These are phyloP conservation scores for Aspergillus felis DNA, from an alignment of 2,329 filamentous ascomycete species.

Conservation along the genomic window DNA sequence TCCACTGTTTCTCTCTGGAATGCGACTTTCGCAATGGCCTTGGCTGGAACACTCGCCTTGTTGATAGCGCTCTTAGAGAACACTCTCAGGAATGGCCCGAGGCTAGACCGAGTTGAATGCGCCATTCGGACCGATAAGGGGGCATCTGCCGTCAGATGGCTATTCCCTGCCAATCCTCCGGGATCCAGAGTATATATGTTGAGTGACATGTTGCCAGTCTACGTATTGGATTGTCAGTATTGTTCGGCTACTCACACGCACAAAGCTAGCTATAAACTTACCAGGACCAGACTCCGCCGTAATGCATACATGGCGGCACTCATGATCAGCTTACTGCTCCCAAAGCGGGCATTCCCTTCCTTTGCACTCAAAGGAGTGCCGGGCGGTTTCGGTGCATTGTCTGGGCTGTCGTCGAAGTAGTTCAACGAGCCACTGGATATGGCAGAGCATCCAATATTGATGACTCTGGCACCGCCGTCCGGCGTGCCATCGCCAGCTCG, in stretches of 20 bases:
- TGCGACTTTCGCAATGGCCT: constrained; percentile 32
- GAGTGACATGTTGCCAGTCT: constrained; percentile 33
- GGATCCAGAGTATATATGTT: constrained; percentile 36
- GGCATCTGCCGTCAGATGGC: constrained; percentile 19
- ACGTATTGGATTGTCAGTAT: constrained; percentile 2
- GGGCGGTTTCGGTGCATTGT: constrained; percentile 12
- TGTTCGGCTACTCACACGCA: neutral
- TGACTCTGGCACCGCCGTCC: constrained; percentile 31
- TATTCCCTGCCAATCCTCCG: constrained; percentile 26
- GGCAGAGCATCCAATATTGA: constrained; percentile 34
- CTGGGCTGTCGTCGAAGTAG: constrained; percentile 28
- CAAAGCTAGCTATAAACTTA: constrained; percentile 16
- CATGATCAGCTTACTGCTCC: constrained; percentile 34
- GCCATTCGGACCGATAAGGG: constrained; percentile 29
- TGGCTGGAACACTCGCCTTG: constrained; percentile 32
- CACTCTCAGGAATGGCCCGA: constrained; percentile 30
- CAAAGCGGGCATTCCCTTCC: constrained; percentile 28
- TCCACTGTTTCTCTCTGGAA: constrained; percentile 29
- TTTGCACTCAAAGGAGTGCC: constrained; percentile 26
- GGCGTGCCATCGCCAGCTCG: constrained; percentile 29
- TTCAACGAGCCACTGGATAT: constrained; percentile 29
- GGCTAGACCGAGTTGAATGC: constrained; percentile 29
- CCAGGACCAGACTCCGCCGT: constrained; percentile 31
- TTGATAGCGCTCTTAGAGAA: constrained; percentile 35
- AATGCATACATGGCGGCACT: constrained; percentile 35